Evolutionary conservation across 176 grass and related monocot genomes (phyloP), one percentile per base, ranked within the genome.

Genomic region (Puya raimondii): DNA sequence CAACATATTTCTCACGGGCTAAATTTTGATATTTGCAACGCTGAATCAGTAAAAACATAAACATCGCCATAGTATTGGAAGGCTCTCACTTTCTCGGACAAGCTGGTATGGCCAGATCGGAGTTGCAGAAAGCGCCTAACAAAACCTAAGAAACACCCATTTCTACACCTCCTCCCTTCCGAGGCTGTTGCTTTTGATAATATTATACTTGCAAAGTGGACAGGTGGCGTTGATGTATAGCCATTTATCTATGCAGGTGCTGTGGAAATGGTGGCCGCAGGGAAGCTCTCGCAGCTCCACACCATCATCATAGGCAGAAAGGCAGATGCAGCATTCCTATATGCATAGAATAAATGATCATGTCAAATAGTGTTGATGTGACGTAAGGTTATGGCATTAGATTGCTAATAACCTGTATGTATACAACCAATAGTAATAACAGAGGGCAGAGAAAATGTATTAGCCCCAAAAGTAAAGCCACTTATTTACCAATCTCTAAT

Each of bases 321-420:
- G 80, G 68, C 85, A 83, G 63, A 87, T 83, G 76, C 80, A 70
- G 70, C 80, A 88, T 75, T 83, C 85, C 85, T 83, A 68, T 64
- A 21, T 14, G 64, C 33, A 42, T 42, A 42, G 33, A 42, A 20
- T 11, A 23, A 74, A 6, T n/a, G 56, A 18, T 16, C 2, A 9
- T 61, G 56, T 61, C 56, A 22, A 20, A 61, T 7, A 10, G 21
- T 61, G 13, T 21, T 59, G 9, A 59, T 59, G 10, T 20, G 20
- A 17, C 1, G 20, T 59, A 59, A 59, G 54, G 13, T 16, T 18
- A 59, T 9, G 54, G 54, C 3, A 59, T 12, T 16, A 21, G 54
- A 59, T 59, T 9, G 54, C 20, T 9, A 8, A 59, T 59, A 9
- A 59, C 27, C 27, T 29, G 27, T 29, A 29, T 29, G 27, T 29